A percentile compares a stretch with the other conserved stretches of the same genome.
phyloP scores from a whole-genome alignment of 2,329 filamentous ascomycete species.

The Huntiella bhutanensis region DNA sequence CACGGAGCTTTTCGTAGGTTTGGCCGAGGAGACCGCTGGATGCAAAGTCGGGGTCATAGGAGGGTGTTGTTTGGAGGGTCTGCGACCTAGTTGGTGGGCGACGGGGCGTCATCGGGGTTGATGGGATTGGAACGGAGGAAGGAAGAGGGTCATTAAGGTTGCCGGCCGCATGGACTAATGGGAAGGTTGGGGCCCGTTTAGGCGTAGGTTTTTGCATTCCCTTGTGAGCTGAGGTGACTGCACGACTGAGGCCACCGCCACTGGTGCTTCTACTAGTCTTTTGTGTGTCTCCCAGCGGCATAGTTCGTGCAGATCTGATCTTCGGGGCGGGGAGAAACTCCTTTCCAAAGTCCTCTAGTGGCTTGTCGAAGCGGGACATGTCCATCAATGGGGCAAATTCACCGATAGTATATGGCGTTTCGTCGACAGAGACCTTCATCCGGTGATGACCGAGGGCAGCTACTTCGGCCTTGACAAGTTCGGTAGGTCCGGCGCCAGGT shows the following conservation, averaged over 20 bases:
- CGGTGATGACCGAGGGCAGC: slow-evolving; percentile 17
- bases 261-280: no score
- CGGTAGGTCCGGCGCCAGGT: not conserved
- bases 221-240: no score
- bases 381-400: slow-evolving; percentile 51
- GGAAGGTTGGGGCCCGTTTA: slow-evolving; percentile 1
- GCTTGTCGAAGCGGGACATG: slow-evolving; percentile 36
- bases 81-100: slow-evolving; percentile 1
- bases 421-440: slow-evolving; percentile 25
- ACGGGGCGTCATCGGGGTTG: not conserved
- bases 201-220: not conserved
- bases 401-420: slow-evolving; percentile 43
- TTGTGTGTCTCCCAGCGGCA: no score
- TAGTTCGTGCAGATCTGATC: not conserved
- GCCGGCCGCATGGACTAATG: slow-evolving; percentile 3
- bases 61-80: not conserved
- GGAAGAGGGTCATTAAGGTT: slow-evolving; percentile 4
- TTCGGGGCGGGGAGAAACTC: slow-evolving; percentile 18
- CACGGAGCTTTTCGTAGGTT: slow-evolving; percentile 25
- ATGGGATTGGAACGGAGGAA: not conserved
- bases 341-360: slow-evolving; percentile 30
- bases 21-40: slow-evolving; percentile 32
- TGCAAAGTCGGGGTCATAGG: slow-evolving; percentile 25
- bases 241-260: no score
- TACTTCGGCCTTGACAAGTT: slow-evolving; percentile 5